Conservation (phyloP, 2,329 filamentous ascomycete species). For the Microcyclospora tardicrescens region DNA sequence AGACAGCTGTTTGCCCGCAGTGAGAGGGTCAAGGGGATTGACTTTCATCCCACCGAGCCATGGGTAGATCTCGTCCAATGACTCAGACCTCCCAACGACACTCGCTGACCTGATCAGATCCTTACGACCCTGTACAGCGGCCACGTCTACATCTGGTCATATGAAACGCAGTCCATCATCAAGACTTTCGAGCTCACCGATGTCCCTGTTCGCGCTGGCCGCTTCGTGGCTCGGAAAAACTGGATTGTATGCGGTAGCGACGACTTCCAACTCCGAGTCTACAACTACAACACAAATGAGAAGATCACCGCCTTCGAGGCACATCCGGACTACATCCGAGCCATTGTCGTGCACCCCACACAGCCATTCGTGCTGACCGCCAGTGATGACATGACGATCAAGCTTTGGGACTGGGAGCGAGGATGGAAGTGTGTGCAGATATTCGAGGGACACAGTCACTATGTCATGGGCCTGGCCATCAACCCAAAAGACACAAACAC, state of each 20-base stretch:
- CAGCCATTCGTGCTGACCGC: constrained; percentile 93
- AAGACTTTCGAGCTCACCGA: constrained; percentile 99
- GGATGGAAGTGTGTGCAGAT: constrained; percentile 95
- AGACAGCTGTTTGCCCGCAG: constrained; percentile 76
- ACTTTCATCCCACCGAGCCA: constrained; percentile 94
- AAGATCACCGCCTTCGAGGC: constrained; percentile 96
- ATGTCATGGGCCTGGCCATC: constrained; percentile 92
- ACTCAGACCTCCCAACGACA: constrained; percentile 13
- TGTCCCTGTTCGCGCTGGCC: constrained; percentile 90
- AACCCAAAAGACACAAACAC: constrained; percentile 81
- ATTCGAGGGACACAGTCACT: constrained; percentile 92
- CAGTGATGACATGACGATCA: constrained; percentile 97
- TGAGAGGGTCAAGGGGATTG: constrained; percentile 92
- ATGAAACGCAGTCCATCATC: constrained; percentile 90
- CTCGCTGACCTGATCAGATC: constrained; percentile 30
- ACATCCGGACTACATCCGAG: constrained; percentile 95
- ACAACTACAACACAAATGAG: constrained; percentile 99
- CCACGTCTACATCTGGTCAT: constrained; percentile 98
- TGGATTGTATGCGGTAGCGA: constrained; percentile 68
- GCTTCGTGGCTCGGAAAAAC: constrained; percentile 95
- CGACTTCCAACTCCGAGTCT: constrained; percentile 79
- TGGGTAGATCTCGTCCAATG: constrained; percentile 48
- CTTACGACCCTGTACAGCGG: constrained; percentile 94
- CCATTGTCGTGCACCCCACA: constrained; percentile 88
- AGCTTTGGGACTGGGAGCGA: constrained; percentile 98